Evolutionary conservation across 306 rosid species (phyloP), one percentile per base, ranked within the genome.

Genomic region (Cicer pinnatifidum): DNA sequence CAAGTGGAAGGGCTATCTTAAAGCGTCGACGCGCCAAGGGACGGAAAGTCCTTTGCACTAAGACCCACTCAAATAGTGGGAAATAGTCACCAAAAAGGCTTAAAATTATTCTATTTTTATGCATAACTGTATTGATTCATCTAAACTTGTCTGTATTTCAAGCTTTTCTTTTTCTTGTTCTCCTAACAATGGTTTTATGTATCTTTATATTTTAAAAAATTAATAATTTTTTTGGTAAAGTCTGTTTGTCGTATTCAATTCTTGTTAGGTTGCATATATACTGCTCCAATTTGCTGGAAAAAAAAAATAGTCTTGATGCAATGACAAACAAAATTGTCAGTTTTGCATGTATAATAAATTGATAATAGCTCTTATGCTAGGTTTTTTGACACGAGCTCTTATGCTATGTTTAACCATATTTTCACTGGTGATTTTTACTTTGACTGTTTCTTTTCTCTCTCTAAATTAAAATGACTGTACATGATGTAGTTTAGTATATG

Each of bases 11-110:
- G 78, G 92, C 93, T 59, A 6, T 91, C 19, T 56, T 95, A 11
- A 91, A 88, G 82, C 89, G 97, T 8, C 77, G 99, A 15, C 93
- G 96, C 15, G 97, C 96, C 58, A 95, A 91, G 90, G 99, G 97
- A 8, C 85, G 99, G 23, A 95, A 84, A 84, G 45, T 91, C 67
- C 97, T 90, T 57, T 95, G 99, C 92, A 85, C 97, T 2, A 95
- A 95, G 81, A 73, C 93, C 33, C 75, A 95, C 45, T 87, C 96
- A 65, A 87, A 73, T 45, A 89, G 93, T 20, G 99, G 97, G 58
- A 89, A 88, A 78, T 75, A 62, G 71, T 44, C 20, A 15, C 39
- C 1, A 12, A 5, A 19, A 40, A 8, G 45, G 40, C 70, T 44
- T 67, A 16, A 8, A 48, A 11, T 7, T 58, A 1, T 73, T 58